phyloP scores from a whole-genome alignment of 2,329 filamentous ascomycete species.

The Aureobasidium zeae region DNA sequence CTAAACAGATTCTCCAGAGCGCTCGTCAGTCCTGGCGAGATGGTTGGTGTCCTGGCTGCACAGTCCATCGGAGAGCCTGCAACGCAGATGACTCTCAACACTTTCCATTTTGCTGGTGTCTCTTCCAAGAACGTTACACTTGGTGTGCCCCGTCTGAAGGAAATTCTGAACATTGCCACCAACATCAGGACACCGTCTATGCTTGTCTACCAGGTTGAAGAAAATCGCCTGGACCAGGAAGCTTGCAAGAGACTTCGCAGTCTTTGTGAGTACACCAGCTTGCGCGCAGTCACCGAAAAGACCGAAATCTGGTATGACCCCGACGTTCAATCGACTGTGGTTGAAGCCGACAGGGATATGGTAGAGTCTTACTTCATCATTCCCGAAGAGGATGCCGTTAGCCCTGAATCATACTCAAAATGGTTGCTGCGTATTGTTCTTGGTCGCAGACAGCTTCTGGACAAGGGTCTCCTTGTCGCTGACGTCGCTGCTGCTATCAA shows the following conservation, averaged over 20 bases:
- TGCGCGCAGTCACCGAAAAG: conserved; percentile 80
- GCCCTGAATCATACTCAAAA: conserved; percentile 63
- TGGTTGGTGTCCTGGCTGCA: conserved; percentile 95
- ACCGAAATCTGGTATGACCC: conserved; percentile 98
- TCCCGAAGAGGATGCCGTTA: conserved; percentile 66
- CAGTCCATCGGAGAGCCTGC: conserved; percentile 98
- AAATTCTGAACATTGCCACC: conserved; percentile 94
- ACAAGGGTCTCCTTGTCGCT: conserved; percentile 84
- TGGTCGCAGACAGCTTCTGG: conserved; percentile 86
- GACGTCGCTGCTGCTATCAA: conserved; percentile 88
- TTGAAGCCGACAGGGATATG: conserved; percentile 83
- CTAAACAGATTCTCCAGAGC: conserved; percentile 80
- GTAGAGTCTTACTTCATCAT: conserved; percentile 96
- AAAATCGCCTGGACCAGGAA: conserved; percentile 57
- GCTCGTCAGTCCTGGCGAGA: conserved; percentile 85
- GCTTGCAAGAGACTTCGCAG: conserved; percentile 78
- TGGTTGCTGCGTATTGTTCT: conserved; percentile 93
- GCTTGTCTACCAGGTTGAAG: conserved; percentile 71
- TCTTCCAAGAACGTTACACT: conserved; percentile 99
- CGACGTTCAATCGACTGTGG: conserved; percentile 73
- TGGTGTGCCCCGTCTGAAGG: conserved; percentile 97
- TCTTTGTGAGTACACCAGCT: conserved; percentile 84
- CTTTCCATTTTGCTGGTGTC: conserved; percentile 99
- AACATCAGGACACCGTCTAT: conserved; percentile 99
- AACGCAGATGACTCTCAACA: conserved; percentile 98